Evolutionary conservation across 1,284 basidiomycete species (phyloP).

Genomic region (Inonotus hispidus): DNA sequence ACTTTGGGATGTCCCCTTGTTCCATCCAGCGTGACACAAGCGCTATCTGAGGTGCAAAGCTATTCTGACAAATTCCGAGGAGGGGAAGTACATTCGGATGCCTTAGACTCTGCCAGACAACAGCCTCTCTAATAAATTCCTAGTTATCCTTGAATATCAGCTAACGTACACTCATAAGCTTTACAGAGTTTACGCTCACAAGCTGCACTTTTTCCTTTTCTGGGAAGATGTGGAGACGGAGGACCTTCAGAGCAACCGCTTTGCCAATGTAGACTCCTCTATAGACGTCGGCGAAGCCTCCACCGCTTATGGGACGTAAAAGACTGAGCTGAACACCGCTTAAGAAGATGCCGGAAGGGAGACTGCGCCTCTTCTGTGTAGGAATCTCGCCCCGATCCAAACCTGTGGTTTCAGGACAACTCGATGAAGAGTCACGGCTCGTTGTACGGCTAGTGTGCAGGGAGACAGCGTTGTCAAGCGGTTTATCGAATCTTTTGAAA

Average conservation of each 20-base stretch:
- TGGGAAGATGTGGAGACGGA: background rate
- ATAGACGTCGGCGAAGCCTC: conserved; percentile 17
- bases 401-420: background rate
- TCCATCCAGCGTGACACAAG: conserved; percentile 11
- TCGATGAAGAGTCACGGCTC: too few relatives aligned
- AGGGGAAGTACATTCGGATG: conserved; percentile 14
- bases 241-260: conserved; percentile 6
- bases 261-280: conserved; percentile 4
- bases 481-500: too few relatives aligned
- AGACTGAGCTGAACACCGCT: background rate
- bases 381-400: too few relatives aligned
- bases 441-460: too few relatives aligned
- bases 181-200: background rate
- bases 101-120: conserved; percentile 7
- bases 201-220: background rate
- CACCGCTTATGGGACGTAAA: conserved; percentile 3
- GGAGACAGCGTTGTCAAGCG: too few relatives aligned
- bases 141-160: background rate
- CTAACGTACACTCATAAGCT: background rate
- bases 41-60: background rate
- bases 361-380: conserved; percentile 1
- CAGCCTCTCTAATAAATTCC: conserved; percentile 12
- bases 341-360: conserved; percentile 2
- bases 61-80: background rate
- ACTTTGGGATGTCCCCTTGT: background rate